These are phyloP conservation scores for Vicia villosa DNA, from an alignment of 306 rosid species.

Conservation along the genomic window DNA sequence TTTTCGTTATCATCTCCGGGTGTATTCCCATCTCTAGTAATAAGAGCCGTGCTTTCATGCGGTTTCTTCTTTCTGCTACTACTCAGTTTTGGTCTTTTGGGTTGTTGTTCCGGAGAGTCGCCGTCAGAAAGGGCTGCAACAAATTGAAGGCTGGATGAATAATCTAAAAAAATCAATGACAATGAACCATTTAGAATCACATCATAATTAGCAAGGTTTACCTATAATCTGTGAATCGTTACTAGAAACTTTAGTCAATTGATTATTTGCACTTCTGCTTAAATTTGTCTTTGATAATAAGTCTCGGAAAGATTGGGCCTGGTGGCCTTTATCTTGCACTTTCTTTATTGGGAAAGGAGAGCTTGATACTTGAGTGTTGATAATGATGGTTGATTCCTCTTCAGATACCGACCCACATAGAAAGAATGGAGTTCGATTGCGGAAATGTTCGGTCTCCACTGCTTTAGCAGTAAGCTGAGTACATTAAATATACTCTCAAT, in stretches of 20 bases:
- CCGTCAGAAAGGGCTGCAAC: conserved; percentile 51
- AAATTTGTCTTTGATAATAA: conserved; percentile 33
- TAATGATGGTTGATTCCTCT: conserved; percentile 60
- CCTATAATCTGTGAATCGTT: conserved; percentile 53
- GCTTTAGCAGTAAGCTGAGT: conserved; percentile 70
- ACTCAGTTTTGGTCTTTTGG: conserved; percentile 41
- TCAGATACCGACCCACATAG: conserved; percentile 68
- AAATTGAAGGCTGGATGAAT: conserved; percentile 31
- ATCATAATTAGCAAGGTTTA: conserved; percentile 37
- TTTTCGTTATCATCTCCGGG: conserved; percentile 33
- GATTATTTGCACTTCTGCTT: conserved; percentile 36
- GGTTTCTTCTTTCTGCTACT: conserved; percentile 43
- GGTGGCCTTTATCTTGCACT: conserved; percentile 43
- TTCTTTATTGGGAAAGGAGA: conserved; percentile 59
- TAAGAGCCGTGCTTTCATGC: conserved; percentile 34
- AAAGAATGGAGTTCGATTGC: conserved; percentile 56
- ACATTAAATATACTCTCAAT: conserved; percentile 26
- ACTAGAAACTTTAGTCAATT: conserved; percentile 36
- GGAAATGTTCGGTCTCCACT: conserved; percentile 58
- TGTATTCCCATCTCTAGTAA: conserved; percentile 36
- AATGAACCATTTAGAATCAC: conserved; percentile 6
- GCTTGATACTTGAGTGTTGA: conserved; percentile 54
- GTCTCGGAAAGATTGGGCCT: conserved; percentile 55
- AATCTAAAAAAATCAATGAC: conserved; percentile 14
- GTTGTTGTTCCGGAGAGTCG: conserved; percentile 36